These are phyloP conservation scores for Piromyces sp. DNA, from an alignment of 192 early-diverging fungal species.

Conservation along the genomic window DNA sequence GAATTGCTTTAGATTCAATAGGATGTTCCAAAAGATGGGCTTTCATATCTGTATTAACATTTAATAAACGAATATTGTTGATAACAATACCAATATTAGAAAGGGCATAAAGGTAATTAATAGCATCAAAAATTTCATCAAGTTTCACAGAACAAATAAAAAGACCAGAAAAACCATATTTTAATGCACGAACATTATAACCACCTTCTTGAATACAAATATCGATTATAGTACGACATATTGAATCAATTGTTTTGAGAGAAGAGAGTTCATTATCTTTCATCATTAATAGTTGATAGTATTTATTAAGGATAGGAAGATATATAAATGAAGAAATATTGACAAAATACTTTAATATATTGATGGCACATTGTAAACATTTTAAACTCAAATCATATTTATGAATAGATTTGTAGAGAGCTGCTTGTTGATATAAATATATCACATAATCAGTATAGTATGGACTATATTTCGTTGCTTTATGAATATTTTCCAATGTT, in stretches of 20 bases:
- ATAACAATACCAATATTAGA: neutral
- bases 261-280: neutral
- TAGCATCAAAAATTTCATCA: neutral
- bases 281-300: neutral
- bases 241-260: neutral
- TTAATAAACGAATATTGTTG: neutral
- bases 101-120: neutral
- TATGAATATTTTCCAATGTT: neutral
- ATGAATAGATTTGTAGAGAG: neutral
- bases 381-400: neutral
- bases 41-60: neutral
- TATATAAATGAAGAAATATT: neutral
- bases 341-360: neutral
- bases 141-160: neutral
- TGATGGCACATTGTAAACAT: neutral
- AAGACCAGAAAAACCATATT: neutral
- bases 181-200: neutral
- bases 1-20: neutral
- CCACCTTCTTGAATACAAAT: neutral
- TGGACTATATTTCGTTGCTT: neutral
- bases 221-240: neutral
- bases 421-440: neutral
- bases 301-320: neutral
- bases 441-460: neutral
- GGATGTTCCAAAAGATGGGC: neutral